Conservation (phyloP, 2,329 filamentous ascomycete species). For the Emergomyces africanus region DNA sequence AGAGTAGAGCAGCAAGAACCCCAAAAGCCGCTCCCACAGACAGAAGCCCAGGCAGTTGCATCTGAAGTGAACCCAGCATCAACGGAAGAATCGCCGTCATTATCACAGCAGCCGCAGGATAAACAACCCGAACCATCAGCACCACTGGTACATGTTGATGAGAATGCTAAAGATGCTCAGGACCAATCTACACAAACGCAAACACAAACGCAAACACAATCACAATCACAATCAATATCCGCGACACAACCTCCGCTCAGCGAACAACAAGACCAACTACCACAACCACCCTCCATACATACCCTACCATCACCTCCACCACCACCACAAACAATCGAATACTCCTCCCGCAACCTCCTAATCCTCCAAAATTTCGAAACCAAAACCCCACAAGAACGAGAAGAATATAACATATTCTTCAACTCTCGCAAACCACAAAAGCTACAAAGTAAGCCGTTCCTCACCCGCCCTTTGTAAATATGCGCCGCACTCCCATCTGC, state of each 20-base stretch:
- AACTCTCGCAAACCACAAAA: conserved; percentile 37
- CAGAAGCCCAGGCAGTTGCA: not conserved
- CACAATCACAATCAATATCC: not conserved
- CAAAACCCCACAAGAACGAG: conserved; percentile 40
- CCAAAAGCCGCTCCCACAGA: not conserved
- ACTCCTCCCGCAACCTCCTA: conserved; percentile 38
- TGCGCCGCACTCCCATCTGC: conserved; percentile 41
- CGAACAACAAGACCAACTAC: not conserved
- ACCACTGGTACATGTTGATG: not conserved
- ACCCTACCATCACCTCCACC: not conserved
- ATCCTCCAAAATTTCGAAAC: conserved; percentile 47
- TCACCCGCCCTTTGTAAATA: conserved; percentile 38
- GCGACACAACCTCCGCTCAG: not conserved
- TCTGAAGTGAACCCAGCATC: not conserved
- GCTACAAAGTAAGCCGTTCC: conserved; percentile 31
- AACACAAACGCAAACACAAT: not conserved
- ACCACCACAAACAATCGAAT: conserved; percentile 6
- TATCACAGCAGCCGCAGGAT: conserved; percentile 4
- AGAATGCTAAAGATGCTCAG: not conserved
- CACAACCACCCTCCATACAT: not conserved
- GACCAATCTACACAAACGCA: not conserved
- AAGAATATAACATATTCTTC: conserved; percentile 44
- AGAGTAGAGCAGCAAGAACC: not conserved
- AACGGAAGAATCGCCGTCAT: not conserved
- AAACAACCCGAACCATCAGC: not conserved